A percentile compares a stretch with the other conserved stretches of the same genome.
Evolutionary conservation across 176 grass and related monocot genomes (phyloP).

Genomic region (Paspalum notatum): DNA sequence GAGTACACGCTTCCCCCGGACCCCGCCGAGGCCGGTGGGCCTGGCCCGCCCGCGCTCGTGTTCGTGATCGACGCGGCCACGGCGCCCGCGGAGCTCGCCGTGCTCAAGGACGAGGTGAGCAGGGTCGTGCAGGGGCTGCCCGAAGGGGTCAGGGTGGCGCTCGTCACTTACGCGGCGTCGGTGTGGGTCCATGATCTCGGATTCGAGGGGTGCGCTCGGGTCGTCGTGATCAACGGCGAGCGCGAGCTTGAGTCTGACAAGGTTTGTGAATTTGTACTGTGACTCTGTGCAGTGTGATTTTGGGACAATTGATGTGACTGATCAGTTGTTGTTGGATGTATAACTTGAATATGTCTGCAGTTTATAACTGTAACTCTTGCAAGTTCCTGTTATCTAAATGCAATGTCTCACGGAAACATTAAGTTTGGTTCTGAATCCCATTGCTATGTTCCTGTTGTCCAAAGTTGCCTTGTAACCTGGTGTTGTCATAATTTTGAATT

Average conservation of each 20-base stretch:
- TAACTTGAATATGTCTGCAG: not conserved
- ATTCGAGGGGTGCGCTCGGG: slow-evolving; percentile 70
- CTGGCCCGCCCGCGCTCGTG: slow-evolving; percentile 51
- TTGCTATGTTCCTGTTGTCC: not conserved
- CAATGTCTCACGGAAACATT: not conserved
- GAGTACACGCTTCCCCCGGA: slow-evolving; percentile 79
- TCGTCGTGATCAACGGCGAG: slow-evolving; percentile 74
- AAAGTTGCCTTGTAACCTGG: not conserved
- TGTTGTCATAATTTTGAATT: not conserved
- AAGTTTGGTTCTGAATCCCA: not conserved
- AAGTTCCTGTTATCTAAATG: slow-evolving; percentile 7
- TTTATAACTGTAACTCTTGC: not conserved
- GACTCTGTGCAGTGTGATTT: slow-evolving; percentile 3
- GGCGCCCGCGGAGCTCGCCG: slow-evolving; percentile 51
- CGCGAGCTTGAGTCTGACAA: slow-evolving; percentile 73
- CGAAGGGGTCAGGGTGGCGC: slow-evolving; percentile 60
- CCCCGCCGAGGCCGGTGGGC: slow-evolving; percentile 20
- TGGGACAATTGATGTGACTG: not conserved
- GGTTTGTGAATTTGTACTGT: slow-evolving; percentile 53
- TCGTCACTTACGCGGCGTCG: slow-evolving; percentile 78
- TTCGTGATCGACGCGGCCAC: slow-evolving; percentile 78
- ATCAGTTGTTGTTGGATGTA: not conserved
- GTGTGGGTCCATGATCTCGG: slow-evolving; percentile 91
- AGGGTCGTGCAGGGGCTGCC: slow-evolving; percentile 77
- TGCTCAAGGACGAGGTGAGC: slow-evolving; percentile 82